Base-by-base conservation (phyloP, 208 protist genomes). In the Phytomonas sp. region DNA sequence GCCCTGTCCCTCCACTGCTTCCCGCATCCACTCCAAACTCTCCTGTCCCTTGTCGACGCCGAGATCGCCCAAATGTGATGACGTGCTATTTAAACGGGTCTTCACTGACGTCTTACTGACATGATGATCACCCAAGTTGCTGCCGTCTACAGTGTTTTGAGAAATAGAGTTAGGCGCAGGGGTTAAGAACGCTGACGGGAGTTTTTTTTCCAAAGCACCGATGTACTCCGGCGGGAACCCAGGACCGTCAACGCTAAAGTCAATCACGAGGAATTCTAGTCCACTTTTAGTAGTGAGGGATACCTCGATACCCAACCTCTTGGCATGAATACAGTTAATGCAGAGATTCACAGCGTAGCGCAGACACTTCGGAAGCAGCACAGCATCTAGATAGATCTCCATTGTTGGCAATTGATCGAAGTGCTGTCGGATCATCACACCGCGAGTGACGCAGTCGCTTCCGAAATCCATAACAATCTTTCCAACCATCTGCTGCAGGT, bases 401-500 rank as follows among this genome's bases (percentile, higher is more conserved):
- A 94, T 88, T 13, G 74, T 78, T 32, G 77, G 67, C 28, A 94
- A 67, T 0, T 72, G 75, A 37, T 96, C 84, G 64, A 91, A 96
- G 30, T 81, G 76, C 75, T 94, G 91, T 34, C 80, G 73, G 40
- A 96, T 80, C 23, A 75, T 72, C 15, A 91, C 60, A 4, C 81
- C 80, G 30, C 77, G 80, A 11, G 66, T 71, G 29, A 96, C 83
- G 67, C 85, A 94, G 62, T 90, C 78, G n/a, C 75, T 73, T 13
- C 82, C 86, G 66, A 84, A 91, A 68, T 96, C 86, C 88, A 93
- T 94, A 31, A 96, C 75, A 31, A 96, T 76, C 53, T 90, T 77
- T 0, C 91, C 91, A 61, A 96, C 59, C 78, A 96, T 79, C 68
- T 96, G 86, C 0, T 87, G 83, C 7, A 96, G 78, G 71, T 93